Percentiles rank a stretch among this genome's conserved stretches.
phyloP scores from a whole-genome alignment of 2,329 filamentous ascomycete species.

The Phaeosphaeria sp. region DNA sequence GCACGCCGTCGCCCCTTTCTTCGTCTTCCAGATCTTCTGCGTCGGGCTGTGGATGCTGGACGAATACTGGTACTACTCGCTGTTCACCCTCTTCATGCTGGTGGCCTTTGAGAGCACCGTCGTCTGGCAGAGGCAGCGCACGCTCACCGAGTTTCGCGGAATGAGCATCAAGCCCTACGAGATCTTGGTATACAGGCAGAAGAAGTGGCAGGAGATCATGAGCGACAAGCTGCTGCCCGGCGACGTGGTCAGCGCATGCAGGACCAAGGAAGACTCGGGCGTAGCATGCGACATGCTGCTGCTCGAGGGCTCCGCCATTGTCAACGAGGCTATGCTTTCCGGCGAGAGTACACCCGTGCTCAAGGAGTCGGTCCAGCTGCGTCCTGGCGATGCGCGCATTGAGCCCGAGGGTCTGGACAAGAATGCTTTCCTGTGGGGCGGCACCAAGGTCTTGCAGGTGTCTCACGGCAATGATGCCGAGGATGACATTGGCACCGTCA shows the following conservation, averaged over 20 bases:
- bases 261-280: conserved; percentile 95
- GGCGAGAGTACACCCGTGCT: conserved; percentile 96
- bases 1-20: conserved; percentile 97
- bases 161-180: conserved; percentile 99
- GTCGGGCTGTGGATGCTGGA: conserved; percentile 98
- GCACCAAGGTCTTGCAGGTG: conserved; percentile 95
- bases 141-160: conserved; percentile 92
- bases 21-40: conserved; percentile 99
- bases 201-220: conserved; percentile 85
- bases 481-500: conserved; percentile 64
- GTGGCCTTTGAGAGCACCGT: conserved; percentile 98
- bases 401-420: conserved; percentile 95
- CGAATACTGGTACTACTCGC: conserved; percentile 99
- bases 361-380: conserved; percentile 93
- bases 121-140: conserved; percentile 97
- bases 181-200: conserved; percentile 86
- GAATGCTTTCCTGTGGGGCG: conserved; percentile 94
- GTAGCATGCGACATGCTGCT: conserved; percentile 97
- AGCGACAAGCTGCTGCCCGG: conserved; percentile 94
- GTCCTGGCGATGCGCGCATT: conserved; percentile 78
- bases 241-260: conserved; percentile 87
- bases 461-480: conserved; percentile 84
- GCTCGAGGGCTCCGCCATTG: conserved; percentile 93
- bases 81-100: conserved; percentile 98
- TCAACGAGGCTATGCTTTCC: conserved; percentile 99